These are phyloP conservation scores for Phytophthora sansomeana DNA, from an alignment of 352 stramenopile species.

Conservation along the genomic window DNA sequence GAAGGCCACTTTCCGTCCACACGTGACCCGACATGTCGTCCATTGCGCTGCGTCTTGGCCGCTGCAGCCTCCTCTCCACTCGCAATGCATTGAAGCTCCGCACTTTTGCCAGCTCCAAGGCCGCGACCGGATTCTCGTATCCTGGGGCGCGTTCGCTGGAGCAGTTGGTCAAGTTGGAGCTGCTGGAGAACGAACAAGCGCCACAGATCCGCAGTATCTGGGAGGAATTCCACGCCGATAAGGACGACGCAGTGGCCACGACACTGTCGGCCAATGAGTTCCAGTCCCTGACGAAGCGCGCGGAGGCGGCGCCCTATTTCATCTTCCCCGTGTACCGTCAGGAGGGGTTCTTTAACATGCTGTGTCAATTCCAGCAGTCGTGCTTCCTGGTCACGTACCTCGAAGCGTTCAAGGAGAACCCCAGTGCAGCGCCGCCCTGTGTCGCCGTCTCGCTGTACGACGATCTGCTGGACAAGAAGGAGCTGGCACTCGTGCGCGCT, in stretches of 20 bases:
- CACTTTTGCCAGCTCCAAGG: constrained; percentile 19
- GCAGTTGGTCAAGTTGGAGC: constrained; percentile 87
- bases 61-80: constrained; percentile 16
- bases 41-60: constrained; percentile 16
- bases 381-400: constrained; percentile 90
- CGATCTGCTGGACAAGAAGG: constrained; percentile 76
- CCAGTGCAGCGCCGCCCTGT: constrained; percentile 73
- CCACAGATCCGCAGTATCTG: constrained; percentile 77
- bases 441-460: constrained; percentile 85
- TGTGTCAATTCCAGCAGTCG: constrained; percentile 91
- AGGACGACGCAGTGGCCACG: constrained; percentile 75
- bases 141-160: constrained; percentile 78
- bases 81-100: constrained; percentile 9
- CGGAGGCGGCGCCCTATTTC: constrained; percentile 70
- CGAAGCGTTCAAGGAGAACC: constrained; percentile 90
- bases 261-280: constrained; percentile 53
- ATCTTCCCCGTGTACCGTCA: constrained; percentile 88
- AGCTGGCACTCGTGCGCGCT: constrained; percentile 74
- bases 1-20: constrained; percentile 9
- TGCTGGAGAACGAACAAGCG: constrained; percentile 72
- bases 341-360: constrained; percentile 89
- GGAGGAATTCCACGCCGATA: constrained; percentile 80
- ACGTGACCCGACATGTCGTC: constrained; percentile 20
- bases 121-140: constrained; percentile 77
- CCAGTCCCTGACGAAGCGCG: constrained; percentile 57